Percentiles rank a stretch among this genome's conserved stretches.
These are phyloP conservation scores for Nematocida sp. DNA, from an alignment of 371 early-diverging fungal genomes.

Conservation along the genomic window DNA sequence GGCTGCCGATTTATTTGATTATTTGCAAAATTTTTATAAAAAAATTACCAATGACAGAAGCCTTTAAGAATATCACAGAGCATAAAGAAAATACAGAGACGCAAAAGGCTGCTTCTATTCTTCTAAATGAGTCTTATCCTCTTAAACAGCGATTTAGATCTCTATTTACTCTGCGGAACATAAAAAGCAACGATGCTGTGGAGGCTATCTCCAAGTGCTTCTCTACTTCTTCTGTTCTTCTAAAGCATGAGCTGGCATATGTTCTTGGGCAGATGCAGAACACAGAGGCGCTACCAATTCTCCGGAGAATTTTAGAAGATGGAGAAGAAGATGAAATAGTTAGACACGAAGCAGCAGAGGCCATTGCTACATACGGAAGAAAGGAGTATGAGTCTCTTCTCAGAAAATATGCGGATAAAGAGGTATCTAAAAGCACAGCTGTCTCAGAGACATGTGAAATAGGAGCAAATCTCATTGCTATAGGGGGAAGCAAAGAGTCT, in stretches of 20 bases:
- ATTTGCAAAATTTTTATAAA: background rate
- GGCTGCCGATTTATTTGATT: too few species aligned
- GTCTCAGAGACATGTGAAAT: slow-evolving; percentile 75
- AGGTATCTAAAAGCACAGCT: slow-evolving; percentile 68
- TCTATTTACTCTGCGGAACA: slow-evolving; percentile 82
- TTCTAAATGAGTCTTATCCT: slow-evolving; percentile 16
- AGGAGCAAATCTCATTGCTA: slow-evolving; percentile 43
- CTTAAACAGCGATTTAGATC: slow-evolving; percentile 70
- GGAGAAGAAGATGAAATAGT: slow-evolving; percentile 83
- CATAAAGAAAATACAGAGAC: too few species aligned
- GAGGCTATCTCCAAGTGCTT: slow-evolving; percentile 72
- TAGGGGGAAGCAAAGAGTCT: slow-evolving; percentile 42
- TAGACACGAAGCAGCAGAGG: slow-evolving; percentile 78
- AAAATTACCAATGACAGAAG: background rate
- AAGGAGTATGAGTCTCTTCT: slow-evolving; percentile 31
- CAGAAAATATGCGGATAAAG: slow-evolving; percentile 40
- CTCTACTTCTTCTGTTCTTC: slow-evolving; percentile 77
- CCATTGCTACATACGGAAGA: slow-evolving; percentile 59
- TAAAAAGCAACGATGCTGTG: slow-evolving; percentile 71
- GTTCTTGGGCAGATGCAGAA: slow-evolving; percentile 90
- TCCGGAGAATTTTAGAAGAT: slow-evolving; percentile 72
- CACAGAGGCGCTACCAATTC: slow-evolving; percentile 72
- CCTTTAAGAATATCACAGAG: too few species aligned
- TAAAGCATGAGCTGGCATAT: slow-evolving; percentile 96
- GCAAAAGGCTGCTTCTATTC: too few species aligned